phyloP scores from a whole-genome alignment of 495 filamentous ascomycete species.

The Lentithecium fluviatile region DNA sequence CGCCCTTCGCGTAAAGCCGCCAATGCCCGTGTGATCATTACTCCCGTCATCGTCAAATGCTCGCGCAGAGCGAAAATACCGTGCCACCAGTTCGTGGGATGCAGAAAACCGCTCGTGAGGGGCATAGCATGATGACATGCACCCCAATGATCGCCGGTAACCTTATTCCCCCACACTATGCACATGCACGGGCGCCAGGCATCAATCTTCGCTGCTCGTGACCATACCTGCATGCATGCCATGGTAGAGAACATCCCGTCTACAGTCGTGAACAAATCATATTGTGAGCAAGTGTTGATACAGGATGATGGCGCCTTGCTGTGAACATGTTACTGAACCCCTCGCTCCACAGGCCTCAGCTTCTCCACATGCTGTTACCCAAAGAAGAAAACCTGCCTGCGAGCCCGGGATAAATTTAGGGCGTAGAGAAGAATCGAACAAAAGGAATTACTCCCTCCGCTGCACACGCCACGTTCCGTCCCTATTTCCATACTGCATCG shows the following conservation, averaged over 20 bases:
- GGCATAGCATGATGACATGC: slow-evolving; percentile 3
- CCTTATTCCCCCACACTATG: slow-evolving; percentile 25
- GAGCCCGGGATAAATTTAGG: slow-evolving; percentile 20
- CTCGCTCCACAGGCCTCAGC: slow-evolving; percentile 12
- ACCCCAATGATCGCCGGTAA: slow-evolving; percentile 2
- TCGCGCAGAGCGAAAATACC: neutral
- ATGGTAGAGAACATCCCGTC: neutral
- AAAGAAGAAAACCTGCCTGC: slow-evolving; percentile 10
- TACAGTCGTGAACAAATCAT: slow-evolving; percentile 26
- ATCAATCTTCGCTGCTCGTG: slow-evolving; percentile 14
- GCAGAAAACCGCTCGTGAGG: slow-evolving; percentile 7
- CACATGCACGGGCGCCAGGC: too few relatives aligned
- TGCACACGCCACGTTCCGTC: slow-evolving; percentile 13
- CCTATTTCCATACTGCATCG: slow-evolving; percentile 8
- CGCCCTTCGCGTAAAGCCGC: slow-evolving; percentile 1
- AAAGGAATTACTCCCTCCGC: slow-evolving; percentile 26
- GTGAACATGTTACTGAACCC: slow-evolving; percentile 25
- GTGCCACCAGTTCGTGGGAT: slow-evolving; percentile 17
- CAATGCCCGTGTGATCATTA: slow-evolving; percentile 1
- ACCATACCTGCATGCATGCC: slow-evolving; percentile 9
- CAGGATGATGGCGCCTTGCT: slow-evolving; percentile 25
- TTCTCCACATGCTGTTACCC: slow-evolving; percentile 23
- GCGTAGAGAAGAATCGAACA: slow-evolving; percentile 21
- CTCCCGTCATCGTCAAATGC: neutral
- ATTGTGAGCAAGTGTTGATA: slow-evolving; percentile 33